Evolutionary conservation across 2,329 filamentous ascomycete genomes (phyloP).

Genomic region (Daldinia sp.): DNA sequence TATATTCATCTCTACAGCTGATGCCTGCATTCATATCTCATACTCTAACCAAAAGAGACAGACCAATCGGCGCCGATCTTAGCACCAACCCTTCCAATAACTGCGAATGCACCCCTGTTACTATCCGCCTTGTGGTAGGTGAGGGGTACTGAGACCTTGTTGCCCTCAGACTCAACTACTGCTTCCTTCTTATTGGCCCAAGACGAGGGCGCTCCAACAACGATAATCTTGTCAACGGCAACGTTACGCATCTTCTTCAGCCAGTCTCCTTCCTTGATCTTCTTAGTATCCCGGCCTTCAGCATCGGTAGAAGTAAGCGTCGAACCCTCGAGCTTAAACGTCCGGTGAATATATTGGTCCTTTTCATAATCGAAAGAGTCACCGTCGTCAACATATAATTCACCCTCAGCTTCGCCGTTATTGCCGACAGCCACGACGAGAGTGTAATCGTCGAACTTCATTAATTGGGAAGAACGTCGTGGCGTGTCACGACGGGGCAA

Average conservation of each 20-base stretch:
- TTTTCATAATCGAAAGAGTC: slow-evolving; percentile 89
- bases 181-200: slow-evolving; percentile 77
- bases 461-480: slow-evolving; percentile 84
- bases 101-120: slow-evolving; percentile 63
- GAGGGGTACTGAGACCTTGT: slow-evolving; percentile 68
- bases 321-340: slow-evolving; percentile 74
- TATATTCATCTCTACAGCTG: slow-evolving; percentile 30
- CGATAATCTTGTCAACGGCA: slow-evolving; percentile 82
- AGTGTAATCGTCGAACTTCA: slow-evolving; percentile 96
- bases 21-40: slow-evolving; percentile 5
- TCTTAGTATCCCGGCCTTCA: slow-evolving; percentile 64
- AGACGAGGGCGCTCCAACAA: slow-evolving; percentile 80
- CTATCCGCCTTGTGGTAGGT: slow-evolving; percentile 67
- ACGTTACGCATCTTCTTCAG: slow-evolving; percentile 83
- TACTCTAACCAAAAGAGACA: slow-evolving; percentile 52
- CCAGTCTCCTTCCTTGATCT: slow-evolving; percentile 77
- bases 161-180: slow-evolving; percentile 65
- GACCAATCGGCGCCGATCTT: slow-evolving; percentile 68
- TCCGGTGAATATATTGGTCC: slow-evolving; percentile 89
- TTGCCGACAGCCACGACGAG: slow-evolving; percentile 80
- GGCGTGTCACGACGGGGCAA: slow-evolving; percentile 90
- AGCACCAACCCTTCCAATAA: slow-evolving; percentile 64
- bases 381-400: slow-evolving; percentile 92
- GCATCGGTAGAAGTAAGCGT: slow-evolving; percentile 78
- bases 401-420: slow-evolving; percentile 78